phyloP scores from a whole-genome alignment of 805 yeast species.

The Barnettozyma californica region DNA sequence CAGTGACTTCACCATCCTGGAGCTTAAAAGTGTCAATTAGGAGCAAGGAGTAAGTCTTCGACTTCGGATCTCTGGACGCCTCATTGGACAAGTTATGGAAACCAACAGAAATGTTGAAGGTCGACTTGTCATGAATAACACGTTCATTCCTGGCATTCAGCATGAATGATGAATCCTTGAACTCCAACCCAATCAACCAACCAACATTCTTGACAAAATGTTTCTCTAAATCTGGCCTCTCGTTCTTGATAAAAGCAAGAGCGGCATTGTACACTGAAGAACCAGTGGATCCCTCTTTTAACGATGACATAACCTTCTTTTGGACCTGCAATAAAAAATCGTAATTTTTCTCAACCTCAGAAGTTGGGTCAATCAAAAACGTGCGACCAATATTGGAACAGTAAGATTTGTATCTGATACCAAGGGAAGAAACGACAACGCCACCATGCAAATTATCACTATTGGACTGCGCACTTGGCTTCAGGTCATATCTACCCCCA shows the following conservation, averaged over 20 bases:
- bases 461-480: slow-evolving; percentile 75
- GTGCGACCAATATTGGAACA: slow-evolving; percentile 87
- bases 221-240: slow-evolving; percentile 58
- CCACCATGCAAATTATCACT: slow-evolving; percentile 64
- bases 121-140: slow-evolving; percentile 61
- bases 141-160: slow-evolving; percentile 71
- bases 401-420: slow-evolving; percentile 81
- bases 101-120: slow-evolving; percentile 72
- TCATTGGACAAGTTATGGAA: slow-evolving; percentile 56
- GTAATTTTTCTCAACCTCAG: slow-evolving; percentile 72
- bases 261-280: slow-evolving; percentile 68
- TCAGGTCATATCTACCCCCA: slow-evolving; percentile 79
- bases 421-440: slow-evolving; percentile 77
- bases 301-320: slow-evolving; percentile 47
- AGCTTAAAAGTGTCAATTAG: slow-evolving; percentile 79
- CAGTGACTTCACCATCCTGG: slow-evolving; percentile 48
- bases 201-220: slow-evolving; percentile 78
- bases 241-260: slow-evolving; percentile 50
- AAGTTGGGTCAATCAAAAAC: slow-evolving; percentile 83
- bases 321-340: slow-evolving; percentile 71
- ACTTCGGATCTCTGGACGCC: slow-evolving; percentile 40
- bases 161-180: slow-evolving; percentile 72
- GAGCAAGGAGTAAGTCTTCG: slow-evolving; percentile 62
- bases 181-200: slow-evolving; percentile 84
- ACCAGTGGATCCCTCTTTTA: slow-evolving; percentile 58